These are phyloP conservation scores for Bocquillonia castaneifolia DNA, from an alignment of 441 rosid genomes.

Conservation along the genomic window DNA sequence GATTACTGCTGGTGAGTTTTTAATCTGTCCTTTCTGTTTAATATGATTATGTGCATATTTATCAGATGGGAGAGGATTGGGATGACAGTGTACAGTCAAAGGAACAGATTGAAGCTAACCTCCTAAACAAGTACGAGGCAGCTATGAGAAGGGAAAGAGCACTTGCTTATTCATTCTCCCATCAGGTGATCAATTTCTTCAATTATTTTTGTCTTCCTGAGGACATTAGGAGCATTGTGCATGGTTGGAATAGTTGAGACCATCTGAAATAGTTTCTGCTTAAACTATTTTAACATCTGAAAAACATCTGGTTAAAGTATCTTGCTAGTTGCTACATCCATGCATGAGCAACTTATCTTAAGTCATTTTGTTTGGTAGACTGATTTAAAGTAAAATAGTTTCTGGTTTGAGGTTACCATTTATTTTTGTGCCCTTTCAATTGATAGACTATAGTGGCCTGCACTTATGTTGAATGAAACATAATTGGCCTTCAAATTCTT, in stretches of 20 bases:
- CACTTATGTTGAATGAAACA: not conserved
- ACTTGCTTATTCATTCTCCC: conserved; percentile 79
- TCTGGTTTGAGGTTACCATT: not conserved
- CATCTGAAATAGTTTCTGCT: not conserved
- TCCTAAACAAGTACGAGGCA: conserved; percentile 62
- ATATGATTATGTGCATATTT: conserved; percentile 11
- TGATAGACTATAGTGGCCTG: not conserved
- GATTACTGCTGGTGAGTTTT: conserved; percentile 6
- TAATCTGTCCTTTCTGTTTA: not conserved
- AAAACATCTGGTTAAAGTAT: not conserved
- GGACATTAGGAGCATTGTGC: not conserved
- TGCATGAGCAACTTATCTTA: not conserved
- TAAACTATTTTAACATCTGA: not conserved
- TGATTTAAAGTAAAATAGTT: not conserved
- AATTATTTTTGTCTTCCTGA: not conserved
- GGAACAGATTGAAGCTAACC: conserved; percentile 69
- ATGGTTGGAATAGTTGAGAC: not conserved
- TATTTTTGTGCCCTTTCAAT: not conserved
- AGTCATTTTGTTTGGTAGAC: not conserved
- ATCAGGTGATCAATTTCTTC: conserved; percentile 55
- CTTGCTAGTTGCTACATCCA: not conserved
- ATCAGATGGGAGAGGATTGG: conserved; percentile 72
- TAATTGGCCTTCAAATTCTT: conserved; percentile 8
- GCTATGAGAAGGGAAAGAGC: conserved; percentile 90
- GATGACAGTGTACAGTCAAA: conserved; percentile 56